These are phyloP conservation scores for Aphanomyces stellatus DNA, from an alignment of 352 stramenopile genomes.

Conservation along the genomic window DNA sequence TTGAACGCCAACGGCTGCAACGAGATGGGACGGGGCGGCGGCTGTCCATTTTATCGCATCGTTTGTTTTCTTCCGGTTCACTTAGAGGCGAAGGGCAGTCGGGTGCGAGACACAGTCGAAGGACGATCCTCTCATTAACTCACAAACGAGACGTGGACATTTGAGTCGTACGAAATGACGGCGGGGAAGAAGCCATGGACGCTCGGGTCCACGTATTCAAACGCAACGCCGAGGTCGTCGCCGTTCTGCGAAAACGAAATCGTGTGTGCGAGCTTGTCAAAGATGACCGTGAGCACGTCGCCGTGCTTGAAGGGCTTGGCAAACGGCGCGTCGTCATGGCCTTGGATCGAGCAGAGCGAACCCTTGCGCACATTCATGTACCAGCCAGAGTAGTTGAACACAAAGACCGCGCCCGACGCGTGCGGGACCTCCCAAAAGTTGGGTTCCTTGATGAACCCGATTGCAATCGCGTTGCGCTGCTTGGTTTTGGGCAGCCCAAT, in stretches of 20 bases:
- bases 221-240: slow-evolving; percentile 6
- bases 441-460: slow-evolving; percentile 15
- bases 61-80: too few relatives aligned
- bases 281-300: slow-evolving; percentile 5
- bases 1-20: too few relatives aligned
- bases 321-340: slow-evolving; percentile 18
- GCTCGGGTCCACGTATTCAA: background rate
- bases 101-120: too few relatives aligned
- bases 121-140: background rate
- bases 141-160: background rate
- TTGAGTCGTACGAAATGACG: slow-evolving; percentile 15
- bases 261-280: background rate
- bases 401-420: background rate
- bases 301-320: background rate
- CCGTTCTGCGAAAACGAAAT: slow-evolving; percentile 15
- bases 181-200: slow-evolving; percentile 1
- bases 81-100: too few relatives aligned
- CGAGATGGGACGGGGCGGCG: too few relatives aligned
- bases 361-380: slow-evolving; percentile 17
- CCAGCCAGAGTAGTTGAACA: slow-evolving; percentile 15
- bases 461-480: slow-evolving; percentile 12
- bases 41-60: too few relatives aligned
- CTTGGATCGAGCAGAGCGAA: slow-evolving; percentile 11
- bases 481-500: slow-evolving; percentile 9
- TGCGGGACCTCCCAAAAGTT: slow-evolving; percentile 10